Evolutionary conservation across 352 stramenopile species (phyloP).

Genomic region (Phytophthora melonis): DNA sequence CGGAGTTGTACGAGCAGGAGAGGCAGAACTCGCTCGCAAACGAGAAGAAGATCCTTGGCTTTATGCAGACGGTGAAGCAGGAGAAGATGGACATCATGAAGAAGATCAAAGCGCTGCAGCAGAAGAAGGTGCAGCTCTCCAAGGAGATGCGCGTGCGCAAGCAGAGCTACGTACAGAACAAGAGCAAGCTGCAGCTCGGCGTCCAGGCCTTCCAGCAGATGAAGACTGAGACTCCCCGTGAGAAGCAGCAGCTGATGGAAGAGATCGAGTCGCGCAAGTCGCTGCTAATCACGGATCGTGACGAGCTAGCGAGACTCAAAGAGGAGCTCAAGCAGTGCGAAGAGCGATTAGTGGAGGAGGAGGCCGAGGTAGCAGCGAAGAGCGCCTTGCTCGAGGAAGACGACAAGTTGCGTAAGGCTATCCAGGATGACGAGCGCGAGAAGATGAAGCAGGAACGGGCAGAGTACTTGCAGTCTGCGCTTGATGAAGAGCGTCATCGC

Average conservation of each 20-base stretch:
- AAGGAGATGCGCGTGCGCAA: constrained; percentile 83
- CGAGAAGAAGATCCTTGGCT: constrained; percentile 83
- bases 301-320: constrained; percentile 64
- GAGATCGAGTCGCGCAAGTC: constrained; percentile 68
- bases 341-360: constrained; percentile 72
- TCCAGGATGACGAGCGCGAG: constrained; percentile 84
- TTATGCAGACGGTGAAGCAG: constrained; percentile 92
- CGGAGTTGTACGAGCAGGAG: constrained; percentile 88
- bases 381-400: constrained; percentile 82
- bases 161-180: constrained; percentile 77
- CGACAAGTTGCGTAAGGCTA: constrained; percentile 76
- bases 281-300: constrained; percentile 67
- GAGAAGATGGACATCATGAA: constrained; percentile 94
- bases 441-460: constrained; percentile 84
- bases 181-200: constrained; percentile 72
- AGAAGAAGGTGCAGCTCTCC: constrained; percentile 76
- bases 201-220: constrained; percentile 85
- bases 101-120: constrained; percentile 87
- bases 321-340: constrained; percentile 72
- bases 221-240: constrained; percentile 40
- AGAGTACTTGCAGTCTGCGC: constrained; percentile 60
- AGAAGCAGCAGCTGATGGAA: constrained; percentile 72
- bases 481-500: constrained; percentile 69
- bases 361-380: constrained; percentile 77
- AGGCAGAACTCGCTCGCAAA: constrained; percentile 86